phyloP scores from a whole-genome alignment of 345 rosid species.

The Gossypium arboreum region DNA sequence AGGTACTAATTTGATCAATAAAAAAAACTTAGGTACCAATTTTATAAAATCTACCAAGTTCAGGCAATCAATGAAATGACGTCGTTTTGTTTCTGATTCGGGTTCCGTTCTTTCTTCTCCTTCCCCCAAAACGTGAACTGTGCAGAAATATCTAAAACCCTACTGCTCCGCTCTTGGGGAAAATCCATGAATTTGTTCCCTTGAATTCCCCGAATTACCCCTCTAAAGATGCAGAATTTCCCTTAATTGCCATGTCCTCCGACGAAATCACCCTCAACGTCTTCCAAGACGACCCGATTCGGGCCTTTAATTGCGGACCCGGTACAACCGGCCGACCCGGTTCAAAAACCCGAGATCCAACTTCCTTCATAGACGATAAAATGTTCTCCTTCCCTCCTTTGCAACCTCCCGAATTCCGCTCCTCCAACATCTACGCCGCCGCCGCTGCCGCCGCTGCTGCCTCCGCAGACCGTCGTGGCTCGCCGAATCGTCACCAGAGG shows the following conservation, averaged over 20 bases:
- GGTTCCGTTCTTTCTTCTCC: not conserved
- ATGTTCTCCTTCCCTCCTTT: constrained; percentile 37
- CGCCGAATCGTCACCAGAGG: constrained; percentile 16
- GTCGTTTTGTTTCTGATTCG: not conserved
- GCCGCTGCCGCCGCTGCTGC: not conserved
- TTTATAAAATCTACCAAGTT: no score
- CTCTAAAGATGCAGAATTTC: constrained; percentile 1
- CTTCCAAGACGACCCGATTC: constrained; percentile 52
- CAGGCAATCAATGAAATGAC: not conserved
- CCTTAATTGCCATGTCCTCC: constrained; percentile 33
- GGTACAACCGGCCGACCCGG: constrained; percentile 27
- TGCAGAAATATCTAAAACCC: constrained; percentile 6
- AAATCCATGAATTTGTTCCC: not conserved
- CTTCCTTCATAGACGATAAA: constrained; percentile 45
- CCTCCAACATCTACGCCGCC: constrained; percentile 19
- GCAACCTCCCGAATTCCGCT: constrained; percentile 29
- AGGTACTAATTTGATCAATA: no score
- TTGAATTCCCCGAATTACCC: not conserved
- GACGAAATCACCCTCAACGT: constrained; percentile 44
- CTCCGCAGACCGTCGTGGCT: constrained; percentile 7
- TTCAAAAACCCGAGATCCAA: constrained; percentile 46
- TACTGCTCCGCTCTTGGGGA: not conserved
- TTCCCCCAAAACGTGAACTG: not conserved
- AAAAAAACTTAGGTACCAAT: no score
- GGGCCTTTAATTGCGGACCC: constrained; percentile 34